Conservation (phyloP, 2,329 filamentous ascomycete species). For the Didymella exigua region DNA sequence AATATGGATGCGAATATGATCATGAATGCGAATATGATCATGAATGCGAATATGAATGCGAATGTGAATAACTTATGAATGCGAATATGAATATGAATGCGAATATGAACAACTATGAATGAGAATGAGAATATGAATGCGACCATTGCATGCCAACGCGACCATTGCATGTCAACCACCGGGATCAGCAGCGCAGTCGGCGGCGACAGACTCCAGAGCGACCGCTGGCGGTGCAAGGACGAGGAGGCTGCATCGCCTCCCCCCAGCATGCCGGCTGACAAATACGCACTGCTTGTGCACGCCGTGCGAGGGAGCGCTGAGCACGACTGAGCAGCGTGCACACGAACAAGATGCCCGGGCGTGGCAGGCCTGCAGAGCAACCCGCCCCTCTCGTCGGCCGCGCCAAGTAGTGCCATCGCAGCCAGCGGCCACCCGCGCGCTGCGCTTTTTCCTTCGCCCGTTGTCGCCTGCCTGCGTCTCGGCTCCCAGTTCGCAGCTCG, state of each 20-base stretch:
- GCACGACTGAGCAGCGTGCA: neutral
- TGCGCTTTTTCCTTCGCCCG: constrained; percentile 5
- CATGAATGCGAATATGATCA: no score
- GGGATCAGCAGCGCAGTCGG: neutral
- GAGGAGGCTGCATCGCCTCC: neutral
- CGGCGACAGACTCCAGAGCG: neutral
- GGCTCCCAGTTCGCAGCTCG: no score
- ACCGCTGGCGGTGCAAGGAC: neutral
- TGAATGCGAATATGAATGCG: no score
- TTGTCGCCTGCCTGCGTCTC: neutral
- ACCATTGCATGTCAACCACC: no score
- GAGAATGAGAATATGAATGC: no score
- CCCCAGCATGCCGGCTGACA: neutral
- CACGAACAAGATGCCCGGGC: no score
- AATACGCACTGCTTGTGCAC: neutral
- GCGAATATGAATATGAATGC: no score
- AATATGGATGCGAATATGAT: no score
- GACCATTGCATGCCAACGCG: no score
- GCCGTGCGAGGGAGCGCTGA: neutral
- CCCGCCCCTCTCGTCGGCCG: constrained; percentile 2
- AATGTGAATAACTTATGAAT: no score
- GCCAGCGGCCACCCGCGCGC: constrained; percentile 11
- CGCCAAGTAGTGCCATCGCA: constrained; percentile 9
- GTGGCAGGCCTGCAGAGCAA: neutral
- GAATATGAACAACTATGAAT: no score